These are phyloP conservation scores for Yarrowia porcina DNA, from an alignment of 805 yeast species.

Conservation along the genomic window DNA sequence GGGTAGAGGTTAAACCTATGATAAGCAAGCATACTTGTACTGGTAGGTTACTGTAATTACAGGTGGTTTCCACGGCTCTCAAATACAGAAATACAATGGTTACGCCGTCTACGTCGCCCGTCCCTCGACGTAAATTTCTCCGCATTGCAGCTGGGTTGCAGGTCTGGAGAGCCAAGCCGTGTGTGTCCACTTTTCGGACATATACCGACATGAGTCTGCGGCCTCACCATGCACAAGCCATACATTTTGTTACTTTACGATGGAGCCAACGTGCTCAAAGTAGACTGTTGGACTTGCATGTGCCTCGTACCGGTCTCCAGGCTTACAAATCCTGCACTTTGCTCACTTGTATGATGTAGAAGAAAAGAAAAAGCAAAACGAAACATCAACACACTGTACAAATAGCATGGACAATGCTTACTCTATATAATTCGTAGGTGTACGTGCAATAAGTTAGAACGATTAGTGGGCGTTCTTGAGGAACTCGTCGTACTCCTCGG, in stretches of 20 bases:
- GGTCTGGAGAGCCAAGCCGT: not conserved
- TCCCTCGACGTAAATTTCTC: not conserved
- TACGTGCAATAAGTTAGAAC: not conserved
- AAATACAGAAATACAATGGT: too few relatives aligned
- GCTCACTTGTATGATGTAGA: not conserved
- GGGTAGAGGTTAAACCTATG: conserved; percentile 1
- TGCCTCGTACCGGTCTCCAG: not conserved
- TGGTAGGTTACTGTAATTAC: too few relatives aligned
- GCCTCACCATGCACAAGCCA: not conserved
- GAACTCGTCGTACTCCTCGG: conserved; percentile 38
- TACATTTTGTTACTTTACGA: not conserved
- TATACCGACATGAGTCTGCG: not conserved
- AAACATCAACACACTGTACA: too few relatives aligned
- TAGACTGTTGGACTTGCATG: not conserved
- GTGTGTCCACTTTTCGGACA: not conserved
- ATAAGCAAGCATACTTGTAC: too few relatives aligned
- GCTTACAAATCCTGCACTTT: conserved; percentile 8
- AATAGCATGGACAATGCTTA: too few relatives aligned
- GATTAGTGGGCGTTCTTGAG: conserved; percentile 30
- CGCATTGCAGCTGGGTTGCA: not conserved
- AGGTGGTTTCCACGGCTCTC: too few relatives aligned
- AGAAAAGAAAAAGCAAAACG: not conserved
- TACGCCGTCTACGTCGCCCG: too few relatives aligned
- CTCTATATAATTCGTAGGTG: not conserved
- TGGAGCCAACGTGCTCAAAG: not conserved